Base-by-base conservation (phyloP, 495 filamentous ascomycete species). In the Neurospora sp. region DNA sequence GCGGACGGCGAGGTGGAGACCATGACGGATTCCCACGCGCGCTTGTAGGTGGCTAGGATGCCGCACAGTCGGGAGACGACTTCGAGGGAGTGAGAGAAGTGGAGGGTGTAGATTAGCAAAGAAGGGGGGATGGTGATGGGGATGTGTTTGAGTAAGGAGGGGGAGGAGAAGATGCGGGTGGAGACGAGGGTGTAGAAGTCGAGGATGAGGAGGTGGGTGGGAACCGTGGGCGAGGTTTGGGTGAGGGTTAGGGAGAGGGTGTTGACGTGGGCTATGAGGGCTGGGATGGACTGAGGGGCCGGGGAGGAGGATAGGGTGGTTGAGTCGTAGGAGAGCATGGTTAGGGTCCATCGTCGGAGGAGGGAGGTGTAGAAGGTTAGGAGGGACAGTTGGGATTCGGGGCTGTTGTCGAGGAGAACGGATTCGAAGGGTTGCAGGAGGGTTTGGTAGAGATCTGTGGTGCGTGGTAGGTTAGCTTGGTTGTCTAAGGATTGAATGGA, bases 331-430 rank as follows among this genome's bases (percentile, higher is more conserved):
- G 82, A 78, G n/a, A 79, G 78, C 37, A 85, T 74, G 23, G 74
- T 78, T 46, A 89, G 77, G 7, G 88, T 87, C 93, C 93, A 97
- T 78, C 89, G 87, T 1, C 82, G 85, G 62, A 95, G 87, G 35
- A 97, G 83, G n/a, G 76, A 78, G 6, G 89, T 90, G 81, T 94
- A 96, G 76, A 94, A 92, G 16, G 81, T 83, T 10, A 96, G 83
- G 6, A 96, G 83, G 14, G 81, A 80, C 5, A 84, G 74, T 78
- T 88, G 87, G 1, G 88, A 88, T 35, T 78, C 72, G 7, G 85
- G 62, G 3, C 82, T 86, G 48, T 83, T 82, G 74, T 88, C 81
- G 16, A 93, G 79, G 9, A 93, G 54, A 16, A 85, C 84, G 5
- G 73, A 79, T 80, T 97, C 92, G 62, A 93, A 75, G 9, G 84